Evolutionary conservation across 306 rosid genomes (phyloP), one percentile per base, ranked within the genome.

Genomic region (Cicer judaicum): DNA sequence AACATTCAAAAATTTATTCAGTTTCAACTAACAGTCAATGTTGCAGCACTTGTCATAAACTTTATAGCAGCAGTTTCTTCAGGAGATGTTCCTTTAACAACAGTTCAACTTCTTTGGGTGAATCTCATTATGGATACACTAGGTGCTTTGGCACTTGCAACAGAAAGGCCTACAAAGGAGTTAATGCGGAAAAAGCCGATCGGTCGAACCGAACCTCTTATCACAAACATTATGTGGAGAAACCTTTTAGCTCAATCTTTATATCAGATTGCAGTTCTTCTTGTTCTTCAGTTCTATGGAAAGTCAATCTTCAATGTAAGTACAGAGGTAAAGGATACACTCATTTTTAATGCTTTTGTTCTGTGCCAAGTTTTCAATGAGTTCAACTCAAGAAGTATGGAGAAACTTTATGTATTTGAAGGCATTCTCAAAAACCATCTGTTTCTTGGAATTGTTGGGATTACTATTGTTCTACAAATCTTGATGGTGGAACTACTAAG

Each of bases 141-240:
- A 47, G 98, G 98, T 10, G 98, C 98, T 77, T 81, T 93, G 34
- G 98, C 98, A 60, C 81, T 93, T 3, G 98, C 98, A 41, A 93
- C 97, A 18, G 98, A 93, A 70, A 77, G 88, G 19, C 98, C 98
- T 7, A 90, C 91, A 14, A 69, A 89, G 16, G 98, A 93, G 86
- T 73, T 90, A 64, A 90, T 89, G 98, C 64, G 82, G 81, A 87
- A 79, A 79, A 7, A 7, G 8, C 98, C 98, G 0, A 89, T 92
- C 2, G 96, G 98, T n/a, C 79, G 96, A 19, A 92, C 94, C 7
- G 94, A 77, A 9, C 96, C 96, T 18, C 85, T 92, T 42, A 92
- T 92, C 74, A 92, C 96, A 39, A 90, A 79, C 42, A 76, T 89
- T 66, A 90, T 93, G 98, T 93, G 98, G 98, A 87, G 98, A 78